Evolutionary conservation across 306 rosid species (phyloP), one percentile per base, ranked within the genome.

Genomic region (Echinosophora koreensis): DNA sequence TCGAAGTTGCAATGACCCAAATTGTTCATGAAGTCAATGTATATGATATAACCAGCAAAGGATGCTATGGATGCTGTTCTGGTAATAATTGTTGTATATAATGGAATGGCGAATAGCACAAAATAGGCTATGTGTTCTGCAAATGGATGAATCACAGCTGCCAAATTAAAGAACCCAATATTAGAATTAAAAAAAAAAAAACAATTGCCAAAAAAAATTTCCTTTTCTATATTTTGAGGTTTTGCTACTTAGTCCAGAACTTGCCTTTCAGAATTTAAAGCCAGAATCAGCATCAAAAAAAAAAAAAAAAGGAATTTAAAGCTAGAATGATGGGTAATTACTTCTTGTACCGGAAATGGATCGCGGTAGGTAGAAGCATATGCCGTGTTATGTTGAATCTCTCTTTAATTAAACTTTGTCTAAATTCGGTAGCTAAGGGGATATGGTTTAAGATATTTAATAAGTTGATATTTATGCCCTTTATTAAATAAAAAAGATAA

Each of bases 1-100:
- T 92, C 95, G 8, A 92, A 85, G 77, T 92, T 92, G 85, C 97
- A 92, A 58, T 92, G 97, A 18, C 97, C 97, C 89, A 92, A 46
- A 52, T 92, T 92, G 84, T 92, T 92, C 97, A 89, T 89, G 69
- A 88, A 85, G 17, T 92, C 97, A 51, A 92, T 76, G 63, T 66
- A 92, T 1, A 55, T 18, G 0, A 89, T 5, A 60, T 92, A 89
- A 18, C 79, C 83, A 7, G 80, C 60, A 5, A 73, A 42, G 5
- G 90, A 80, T 1, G 38, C 83, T 6, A 89, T 78, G 0, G 94
- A 92, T 0, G 87, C 94, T 15, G 88, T 92, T 70, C 58, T 55
- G 0, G 88, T 77, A 1, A 66, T 0, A 14, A 50, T 13, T 8
- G 91, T 92, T 10, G 87, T 78, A 1, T 60, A 37, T 7, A 84